Conservation (phyloP, 2,329 filamentous ascomycete genomes). For the Chaetomiaceae sp. region DNA sequence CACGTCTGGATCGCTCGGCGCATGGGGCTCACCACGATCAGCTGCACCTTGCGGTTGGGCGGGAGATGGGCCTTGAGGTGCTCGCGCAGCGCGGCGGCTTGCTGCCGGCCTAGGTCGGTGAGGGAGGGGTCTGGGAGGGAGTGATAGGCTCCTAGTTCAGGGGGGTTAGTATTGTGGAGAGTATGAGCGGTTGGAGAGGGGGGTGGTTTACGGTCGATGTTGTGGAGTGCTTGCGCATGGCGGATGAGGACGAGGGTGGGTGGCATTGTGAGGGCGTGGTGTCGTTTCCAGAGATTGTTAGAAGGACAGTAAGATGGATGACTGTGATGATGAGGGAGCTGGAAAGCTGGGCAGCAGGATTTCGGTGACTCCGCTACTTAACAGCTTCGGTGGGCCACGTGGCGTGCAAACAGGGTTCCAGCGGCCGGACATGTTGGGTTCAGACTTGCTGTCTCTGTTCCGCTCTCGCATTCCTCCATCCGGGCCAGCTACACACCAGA, state of each 20-base stretch:
- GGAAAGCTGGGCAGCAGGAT: no score
- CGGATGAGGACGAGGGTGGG: conserved; percentile 73
- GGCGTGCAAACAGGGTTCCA: no score
- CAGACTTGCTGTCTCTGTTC: no score
- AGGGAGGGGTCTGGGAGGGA: conserved; percentile 45
- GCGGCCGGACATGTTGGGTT: no score
- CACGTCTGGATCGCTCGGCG: conserved; percentile 61
- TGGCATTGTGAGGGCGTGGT: conserved; percentile 37
- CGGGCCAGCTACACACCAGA: no score
- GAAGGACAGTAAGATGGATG: no score
- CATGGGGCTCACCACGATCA: conserved; percentile 62
- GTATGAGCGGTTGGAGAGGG: not conserved
- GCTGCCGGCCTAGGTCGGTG: conserved; percentile 42
- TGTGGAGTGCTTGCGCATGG: conserved; percentile 69
- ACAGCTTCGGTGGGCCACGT: no score
- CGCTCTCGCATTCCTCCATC: no score
- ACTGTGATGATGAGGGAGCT: no score
- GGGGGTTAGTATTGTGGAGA: not conserved
- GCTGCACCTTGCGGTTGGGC: conserved; percentile 41
- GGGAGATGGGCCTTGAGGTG: conserved; percentile 37
- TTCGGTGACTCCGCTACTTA: no score
- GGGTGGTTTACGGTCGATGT: conserved; percentile 41
- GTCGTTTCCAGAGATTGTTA: no score
- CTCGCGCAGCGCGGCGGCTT: conserved; percentile 43
- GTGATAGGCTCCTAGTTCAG: conserved; percentile 33